These are phyloP conservation scores for Boletales sp. DNA, from an alignment of 768 basidiomycete genomes.

Conservation along the genomic window DNA sequence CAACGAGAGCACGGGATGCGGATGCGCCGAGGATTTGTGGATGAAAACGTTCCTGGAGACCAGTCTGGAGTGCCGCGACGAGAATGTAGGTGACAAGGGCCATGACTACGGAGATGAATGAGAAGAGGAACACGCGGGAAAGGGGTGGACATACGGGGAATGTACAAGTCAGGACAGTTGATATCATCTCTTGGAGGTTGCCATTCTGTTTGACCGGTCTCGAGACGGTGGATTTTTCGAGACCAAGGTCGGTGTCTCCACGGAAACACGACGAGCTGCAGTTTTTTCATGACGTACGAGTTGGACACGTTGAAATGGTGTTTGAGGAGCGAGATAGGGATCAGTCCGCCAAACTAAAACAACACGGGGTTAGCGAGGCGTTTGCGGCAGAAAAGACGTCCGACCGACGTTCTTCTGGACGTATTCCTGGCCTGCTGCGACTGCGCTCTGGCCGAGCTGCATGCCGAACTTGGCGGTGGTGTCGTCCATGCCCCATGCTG, in stretches of 20 bases:
- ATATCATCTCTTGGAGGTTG: constrained; percentile 90
- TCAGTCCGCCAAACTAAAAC: constrained; percentile 69
- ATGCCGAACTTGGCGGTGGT: constrained; percentile 95
- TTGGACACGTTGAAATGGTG: constrained; percentile 96
- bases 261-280: constrained; percentile 87
- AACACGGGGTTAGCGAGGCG: background rate
- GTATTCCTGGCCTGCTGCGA: constrained; percentile 93
- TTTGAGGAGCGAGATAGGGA: constrained; percentile 76
- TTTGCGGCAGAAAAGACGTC: background rate
- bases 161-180: constrained; percentile 95
- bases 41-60: constrained; percentile 78
- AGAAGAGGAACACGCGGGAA: background rate
- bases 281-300: constrained; percentile 88
- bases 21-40: constrained; percentile 87
- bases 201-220: constrained; percentile 69
- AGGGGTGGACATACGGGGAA: constrained; percentile 60
- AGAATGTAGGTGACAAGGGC: constrained; percentile 95
- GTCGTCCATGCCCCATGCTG: constrained; percentile 84
- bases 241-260: constrained; percentile 92
- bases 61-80: constrained; percentile 79
- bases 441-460: constrained; percentile 89
- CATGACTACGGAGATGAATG: constrained; percentile 61
- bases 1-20: constrained; percentile 78
- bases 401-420: constrained; percentile 85
- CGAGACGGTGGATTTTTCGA: constrained; percentile 60